Base-by-base conservation (phyloP, 768 basidiomycete genomes). In the Pluteus cervinus region DNA sequence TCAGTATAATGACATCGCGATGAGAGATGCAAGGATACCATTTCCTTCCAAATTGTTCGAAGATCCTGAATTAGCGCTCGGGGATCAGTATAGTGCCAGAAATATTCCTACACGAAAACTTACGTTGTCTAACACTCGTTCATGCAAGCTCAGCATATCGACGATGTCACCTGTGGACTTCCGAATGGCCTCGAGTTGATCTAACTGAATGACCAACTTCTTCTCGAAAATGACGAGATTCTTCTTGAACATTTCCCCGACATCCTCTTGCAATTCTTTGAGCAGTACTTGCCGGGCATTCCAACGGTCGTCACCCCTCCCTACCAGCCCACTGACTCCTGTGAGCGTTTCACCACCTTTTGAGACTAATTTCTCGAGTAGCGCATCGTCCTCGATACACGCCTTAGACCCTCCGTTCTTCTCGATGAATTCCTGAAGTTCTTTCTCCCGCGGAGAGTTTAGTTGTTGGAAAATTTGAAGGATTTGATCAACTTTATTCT, bases 11-110 rank as follows among this genome's bases (percentile, higher is more conserved):
- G n/a, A n/a, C n/a, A n/a, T n/a, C n/a, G n/a, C n/a, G n/a, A n/a
- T n/a, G n/a, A n/a, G n/a, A n/a, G n/a, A n/a, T n/a, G n/a, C n/a
- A n/a, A n/a, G n/a, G n/a, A 69, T 21, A 52, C 65, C 58, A 63
- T 65, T 10, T 63, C 57, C 44, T 59, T 61, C 67, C 67, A 69
- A 2, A 69, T 49, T 6, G 46, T 43, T 28, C 54, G 55, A n/a
- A 69, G 42, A 33, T 67, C 62, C 67, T 69, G 62, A 50, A 12
- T 59, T 51, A 35, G 62, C 51, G 43, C 34, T 53, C 42, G 44
- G 40, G n/a, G n/a, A n/a, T n/a, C n/a, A n/a, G n/a, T n/a, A n/a
- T n/a, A n/a, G n/a, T n/a, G n/a, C n/a, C n/a, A n/a, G n/a, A n/a
- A n/a, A n/a, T n/a, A n/a, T n/a, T n/a, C n/a, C n/a, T n/a, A n/a